Evolutionary conservation across 805 yeast genomes (phyloP).

Genomic region (Kodamaea jinghongensis): DNA sequence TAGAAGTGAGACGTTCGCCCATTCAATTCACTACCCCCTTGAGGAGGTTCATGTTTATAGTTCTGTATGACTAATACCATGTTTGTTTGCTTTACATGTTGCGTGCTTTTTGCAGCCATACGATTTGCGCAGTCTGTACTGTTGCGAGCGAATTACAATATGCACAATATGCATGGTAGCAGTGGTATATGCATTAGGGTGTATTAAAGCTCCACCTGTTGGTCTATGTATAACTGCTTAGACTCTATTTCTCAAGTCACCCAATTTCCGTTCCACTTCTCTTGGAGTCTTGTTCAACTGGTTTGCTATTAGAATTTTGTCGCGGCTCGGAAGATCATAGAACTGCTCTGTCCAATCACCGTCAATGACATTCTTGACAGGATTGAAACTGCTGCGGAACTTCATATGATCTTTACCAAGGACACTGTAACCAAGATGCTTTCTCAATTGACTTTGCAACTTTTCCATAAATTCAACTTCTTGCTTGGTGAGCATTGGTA

Average conservation of each 20-base stretch:
- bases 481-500: slow-evolving; percentile 60
- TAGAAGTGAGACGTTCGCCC: too few species aligned
- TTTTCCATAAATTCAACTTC: slow-evolving; percentile 60
- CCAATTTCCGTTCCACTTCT: slow-evolving; percentile 51
- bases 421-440: slow-evolving; percentile 27
- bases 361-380: slow-evolving; percentile 72
- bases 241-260: slow-evolving; percentile 47
- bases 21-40: too few species aligned
- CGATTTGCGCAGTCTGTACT: too few species aligned
- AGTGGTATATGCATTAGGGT: too few species aligned
- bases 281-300: slow-evolving; percentile 45
- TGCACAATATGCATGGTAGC: too few species aligned
- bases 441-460: slow-evolving; percentile 49
- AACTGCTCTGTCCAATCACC: slow-evolving; percentile 81
- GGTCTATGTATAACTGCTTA: slow-evolving; percentile 1
- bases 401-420: slow-evolving; percentile 66
- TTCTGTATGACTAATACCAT: too few species aligned
- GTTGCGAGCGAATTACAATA: too few species aligned
- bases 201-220: too few species aligned
- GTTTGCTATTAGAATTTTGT: slow-evolving; percentile 37
- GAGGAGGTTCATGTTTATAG: too few species aligned
- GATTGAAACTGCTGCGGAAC: slow-evolving; percentile 79
- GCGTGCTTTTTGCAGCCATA: too few species aligned
- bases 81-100: too few species aligned
- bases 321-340: slow-evolving; percentile 29